Evolutionary conservation across 768 basidiomycete species (phyloP), one percentile per base, ranked within the genome.

Genomic region (Rhizopogon roseolus): DNA sequence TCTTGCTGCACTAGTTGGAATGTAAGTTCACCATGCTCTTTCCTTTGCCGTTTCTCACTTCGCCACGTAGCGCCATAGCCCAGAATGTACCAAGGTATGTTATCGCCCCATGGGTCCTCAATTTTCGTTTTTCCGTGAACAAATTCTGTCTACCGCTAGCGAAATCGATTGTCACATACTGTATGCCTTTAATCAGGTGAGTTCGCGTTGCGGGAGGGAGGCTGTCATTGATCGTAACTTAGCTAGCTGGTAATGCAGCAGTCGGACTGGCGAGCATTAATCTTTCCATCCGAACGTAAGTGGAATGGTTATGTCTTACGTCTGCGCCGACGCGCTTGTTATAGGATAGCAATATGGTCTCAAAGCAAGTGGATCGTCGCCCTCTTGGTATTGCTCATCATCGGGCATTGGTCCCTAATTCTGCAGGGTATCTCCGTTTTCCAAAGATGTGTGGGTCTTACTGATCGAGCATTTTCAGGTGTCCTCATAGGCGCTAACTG

Each of bases 321-420:
- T 19, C 14, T 34, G 14, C 9, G 32, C 22, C 6, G 17, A 29
- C 11, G 34, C 19, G 28, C 1, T 22, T 66, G 66, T 13, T 48
- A 4, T 54, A 77, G 79, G 3, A 80, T 87, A 67, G 86, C 85
- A 10, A 78, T 88, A 27, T 88, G 85, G 85, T 77, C 77, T 6
- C 78, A 82, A 46, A 79, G 78, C 46, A 70, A 71, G 56, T 81
- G 74, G 59, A 71, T 88, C 56, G 68, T 84, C 34, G 66, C 70
- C 5, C 54, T 73, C 7, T 69, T 88, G 10, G 63, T 81, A 6
- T n/a, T 81, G 27, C 61, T 87, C 45, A 81, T 84, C 41, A 69
- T 86, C 11, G 86, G 86, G 1, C 86, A 86, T 57, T 88, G 86
- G 86, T 81, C 82, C 0, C 66, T 88, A 43, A 81, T 88, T 54